These are phyloP conservation scores for Carex littledalei DNA, from an alignment of 176 grass and related monocot species.

Conservation along the genomic window DNA sequence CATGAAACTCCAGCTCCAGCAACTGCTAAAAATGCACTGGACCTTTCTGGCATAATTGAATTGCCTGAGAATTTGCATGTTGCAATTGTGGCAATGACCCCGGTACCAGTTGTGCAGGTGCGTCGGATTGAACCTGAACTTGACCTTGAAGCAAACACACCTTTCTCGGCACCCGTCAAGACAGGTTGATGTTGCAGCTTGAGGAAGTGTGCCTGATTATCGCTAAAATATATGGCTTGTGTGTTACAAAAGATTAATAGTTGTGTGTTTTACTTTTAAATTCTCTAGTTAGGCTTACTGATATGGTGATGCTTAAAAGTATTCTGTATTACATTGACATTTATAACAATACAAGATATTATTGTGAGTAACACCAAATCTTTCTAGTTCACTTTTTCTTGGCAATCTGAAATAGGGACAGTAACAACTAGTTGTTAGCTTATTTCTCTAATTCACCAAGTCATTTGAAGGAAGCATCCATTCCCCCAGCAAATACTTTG, in stretches of 20 bases:
- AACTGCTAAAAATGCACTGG: not conserved
- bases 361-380: slow-evolving; percentile 6
- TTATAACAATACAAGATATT: slow-evolving; percentile 10
- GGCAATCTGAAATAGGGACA: not conserved
- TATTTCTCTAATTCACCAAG: not conserved
- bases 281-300: slow-evolving; percentile 15
- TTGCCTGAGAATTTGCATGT: slow-evolving; percentile 26
- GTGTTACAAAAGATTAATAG: slow-evolving; percentile 1
- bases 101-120: slow-evolving; percentile 55
- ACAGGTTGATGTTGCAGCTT: not conserved
- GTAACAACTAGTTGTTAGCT: not conserved
- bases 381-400: not conserved
- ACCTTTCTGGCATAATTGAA: slow-evolving; percentile 36
- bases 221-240: not conserved
- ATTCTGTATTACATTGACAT: not conserved
- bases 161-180: not conserved
- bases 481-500: not conserved
- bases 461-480: not conserved
- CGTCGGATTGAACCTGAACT: slow-evolving; percentile 42
- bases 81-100: slow-evolving; percentile 38
- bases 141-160: not conserved
- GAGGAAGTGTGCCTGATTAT: not conserved
- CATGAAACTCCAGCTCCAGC: not conserved
- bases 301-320: not conserved
- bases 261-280: not conserved